Conservation (phyloP, 495 filamentous ascomycete genomes). For the Aspergillus mulundensis region DNA sequence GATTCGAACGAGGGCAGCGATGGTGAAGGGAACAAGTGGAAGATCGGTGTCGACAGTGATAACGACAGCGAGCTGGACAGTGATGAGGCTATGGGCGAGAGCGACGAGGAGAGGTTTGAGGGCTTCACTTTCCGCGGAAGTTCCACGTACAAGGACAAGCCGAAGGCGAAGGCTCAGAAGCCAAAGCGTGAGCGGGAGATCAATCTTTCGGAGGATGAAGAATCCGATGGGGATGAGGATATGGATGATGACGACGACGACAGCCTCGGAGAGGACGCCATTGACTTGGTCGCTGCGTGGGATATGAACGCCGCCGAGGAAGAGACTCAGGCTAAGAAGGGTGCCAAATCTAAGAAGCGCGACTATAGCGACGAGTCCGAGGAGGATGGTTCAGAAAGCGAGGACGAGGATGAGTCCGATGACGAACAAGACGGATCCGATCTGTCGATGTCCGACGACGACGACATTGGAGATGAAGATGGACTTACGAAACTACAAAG, state of each 20-base stretch:
- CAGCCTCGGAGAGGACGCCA: slow-evolving; percentile 76
- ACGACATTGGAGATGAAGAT: slow-evolving; percentile 50
- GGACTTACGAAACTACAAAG: slow-evolving; percentile 62
- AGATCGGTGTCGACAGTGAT: slow-evolving; percentile 67
- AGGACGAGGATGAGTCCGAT: slow-evolving; percentile 38
- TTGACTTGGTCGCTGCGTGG: slow-evolving; percentile 77
- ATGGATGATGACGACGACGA: slow-evolving; percentile 58
- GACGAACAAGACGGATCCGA: slow-evolving; percentile 42
- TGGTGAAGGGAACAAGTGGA: slow-evolving; percentile 87
- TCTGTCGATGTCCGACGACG: slow-evolving; percentile 54
- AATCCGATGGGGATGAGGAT: slow-evolving; percentile 38
- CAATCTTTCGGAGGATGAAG: slow-evolving; percentile 54
- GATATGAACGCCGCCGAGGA: slow-evolving; percentile 63
- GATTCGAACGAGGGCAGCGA: slow-evolving; percentile 62
- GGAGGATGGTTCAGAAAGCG: slow-evolving; percentile 31
- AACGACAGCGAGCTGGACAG: slow-evolving; percentile 84
- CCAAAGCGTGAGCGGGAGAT: slow-evolving; percentile 38
- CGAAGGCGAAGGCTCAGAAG: slow-evolving; percentile 27
- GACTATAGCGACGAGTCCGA: slow-evolving; percentile 28
- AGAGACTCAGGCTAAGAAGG: slow-evolving; percentile 36
- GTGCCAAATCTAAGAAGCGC: slow-evolving; percentile 29
- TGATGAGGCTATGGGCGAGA: slow-evolving; percentile 89
- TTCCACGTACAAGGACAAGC: slow-evolving; percentile 48
- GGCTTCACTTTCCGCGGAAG: slow-evolving; percentile 70
- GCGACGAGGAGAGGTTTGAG: slow-evolving; percentile 79